Percentiles rank a stretch among this genome's conserved stretches.
phyloP scores from a whole-genome alignment of 352 stramenopile genomes.

The Globisporangium abappressorium region DNA sequence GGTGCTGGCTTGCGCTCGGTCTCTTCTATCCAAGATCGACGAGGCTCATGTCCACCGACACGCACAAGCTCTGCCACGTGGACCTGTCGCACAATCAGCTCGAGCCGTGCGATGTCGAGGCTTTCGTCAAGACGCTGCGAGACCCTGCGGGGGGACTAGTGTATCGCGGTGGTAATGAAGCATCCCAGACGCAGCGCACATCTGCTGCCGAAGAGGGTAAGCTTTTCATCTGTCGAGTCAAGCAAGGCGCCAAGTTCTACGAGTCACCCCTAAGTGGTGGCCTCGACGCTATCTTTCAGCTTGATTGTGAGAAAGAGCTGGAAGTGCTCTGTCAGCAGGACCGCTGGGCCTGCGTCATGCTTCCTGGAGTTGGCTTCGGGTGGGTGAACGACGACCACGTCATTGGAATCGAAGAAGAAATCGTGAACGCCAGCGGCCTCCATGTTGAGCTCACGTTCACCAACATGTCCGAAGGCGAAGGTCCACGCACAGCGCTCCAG shows the following conservation, averaged over 20 bases:
- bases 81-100: background rate
- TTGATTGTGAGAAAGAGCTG: background rate
- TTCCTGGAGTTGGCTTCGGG: background rate
- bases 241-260: slow-evolving; percentile 5
- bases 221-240: slow-evolving; percentile 3
- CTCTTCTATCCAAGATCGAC: slow-evolving; percentile 13
- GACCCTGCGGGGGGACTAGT: slow-evolving; percentile 8
- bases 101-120: background rate
- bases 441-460: background rate
- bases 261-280: background rate
- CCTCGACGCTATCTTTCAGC: background rate
- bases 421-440: background rate
- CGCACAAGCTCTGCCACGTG: background rate
- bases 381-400: background rate
- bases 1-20: slow-evolving; percentile 15
- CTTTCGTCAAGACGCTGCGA: background rate
- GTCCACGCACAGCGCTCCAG: background rate
- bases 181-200: too few species aligned
- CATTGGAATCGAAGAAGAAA: background rate
- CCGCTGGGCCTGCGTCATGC: slow-evolving; percentile 1
- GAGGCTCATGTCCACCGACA: background rate
- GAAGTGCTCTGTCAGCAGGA: slow-evolving; percentile 7
- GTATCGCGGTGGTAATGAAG: background rate
- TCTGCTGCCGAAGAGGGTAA: background rate
- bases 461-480: background rate